Evolutionary conservation across 305 asterid genomes (phyloP).

Genomic region (Fraxinus sp.): DNA sequence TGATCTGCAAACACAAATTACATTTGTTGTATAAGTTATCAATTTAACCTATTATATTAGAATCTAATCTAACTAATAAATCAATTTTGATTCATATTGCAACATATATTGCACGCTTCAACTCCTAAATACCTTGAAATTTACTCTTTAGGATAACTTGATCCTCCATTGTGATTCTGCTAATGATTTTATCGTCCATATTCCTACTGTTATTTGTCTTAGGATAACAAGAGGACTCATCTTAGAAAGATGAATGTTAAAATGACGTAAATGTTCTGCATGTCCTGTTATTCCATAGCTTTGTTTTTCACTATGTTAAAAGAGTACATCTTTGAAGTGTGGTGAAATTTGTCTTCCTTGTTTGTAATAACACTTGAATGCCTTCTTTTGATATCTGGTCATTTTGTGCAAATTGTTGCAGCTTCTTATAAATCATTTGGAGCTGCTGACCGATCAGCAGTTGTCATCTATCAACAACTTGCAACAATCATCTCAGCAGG

Average conservation of each 20-base stretch:
- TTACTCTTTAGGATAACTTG: background rate
- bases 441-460: background rate
- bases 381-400: background rate
- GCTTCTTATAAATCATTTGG: background rate
- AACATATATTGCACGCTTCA: background rate
- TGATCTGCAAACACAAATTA: background rate
- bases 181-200: background rate
- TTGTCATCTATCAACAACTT: background rate
- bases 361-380: background rate
- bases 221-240: background rate
- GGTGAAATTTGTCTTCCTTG: background rate
- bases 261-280: background rate
- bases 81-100: background rate
- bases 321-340: background rate
- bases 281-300: background rate
- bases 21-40: background rate
- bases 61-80: background rate
- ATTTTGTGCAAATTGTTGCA: background rate
- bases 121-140: background rate
- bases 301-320: background rate
- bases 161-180: background rate
- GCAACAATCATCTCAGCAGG: constrained; percentile 4
- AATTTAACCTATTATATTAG: background rate
- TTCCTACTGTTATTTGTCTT: background rate
- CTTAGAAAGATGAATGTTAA: background rate